A percentile compares a stretch with the other conserved stretches of the same genome.
Conservation (phyloP, 208 protist genomes). For the Phytomonas francai region DNA sequence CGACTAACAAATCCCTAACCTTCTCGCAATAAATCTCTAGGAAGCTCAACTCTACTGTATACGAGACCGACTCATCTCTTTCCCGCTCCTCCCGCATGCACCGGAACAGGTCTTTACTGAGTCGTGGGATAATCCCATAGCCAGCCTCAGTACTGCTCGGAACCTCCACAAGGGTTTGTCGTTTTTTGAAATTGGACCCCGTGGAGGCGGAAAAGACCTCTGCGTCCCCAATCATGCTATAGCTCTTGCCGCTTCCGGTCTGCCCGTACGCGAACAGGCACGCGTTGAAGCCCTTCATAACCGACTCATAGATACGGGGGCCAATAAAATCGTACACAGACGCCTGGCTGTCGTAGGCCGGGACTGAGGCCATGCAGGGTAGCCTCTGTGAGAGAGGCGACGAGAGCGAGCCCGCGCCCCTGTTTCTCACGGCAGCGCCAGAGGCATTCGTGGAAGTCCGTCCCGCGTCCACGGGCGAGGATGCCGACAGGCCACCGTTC, state of each 20-base stretch:
- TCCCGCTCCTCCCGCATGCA: slow-evolving; percentile 60
- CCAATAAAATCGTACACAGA: slow-evolving; percentile 73
- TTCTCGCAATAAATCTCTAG: slow-evolving; percentile 89
- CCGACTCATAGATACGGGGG: slow-evolving; percentile 50
- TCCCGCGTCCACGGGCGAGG: too few relatives aligned
- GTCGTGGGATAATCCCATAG: slow-evolving; percentile 73
- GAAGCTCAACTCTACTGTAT: slow-evolving; percentile 69
- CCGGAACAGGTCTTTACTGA: slow-evolving; percentile 60
- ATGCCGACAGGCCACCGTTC: not conserved
- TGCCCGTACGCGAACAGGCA: slow-evolving; percentile 90
- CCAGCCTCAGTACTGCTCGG: slow-evolving; percentile 20
- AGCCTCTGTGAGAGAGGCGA: slow-evolving; percentile 18
- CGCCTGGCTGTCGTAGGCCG: slow-evolving; percentile 58
- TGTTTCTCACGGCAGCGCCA: too few relatives aligned
- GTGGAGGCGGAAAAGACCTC: slow-evolving; percentile 19
- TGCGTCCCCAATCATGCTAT: slow-evolving; percentile 82
- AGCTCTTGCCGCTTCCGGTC: slow-evolving; percentile 87
- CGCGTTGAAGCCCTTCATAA: slow-evolving; percentile 82
- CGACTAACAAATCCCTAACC: slow-evolving; percentile 66
- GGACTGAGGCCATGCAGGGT: slow-evolving; percentile 39
- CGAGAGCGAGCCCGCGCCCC: not conserved
- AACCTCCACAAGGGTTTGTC: not conserved
- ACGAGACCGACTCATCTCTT: slow-evolving; percentile 43
- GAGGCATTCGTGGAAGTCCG: too few relatives aligned
- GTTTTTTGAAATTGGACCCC: not conserved